A percentile compares a stretch with the other conserved stretches of the same genome.
Evolutionary conservation across 1,284 basidiomycete genomes (phyloP).

Genomic region (Sphagnurus paluster): DNA sequence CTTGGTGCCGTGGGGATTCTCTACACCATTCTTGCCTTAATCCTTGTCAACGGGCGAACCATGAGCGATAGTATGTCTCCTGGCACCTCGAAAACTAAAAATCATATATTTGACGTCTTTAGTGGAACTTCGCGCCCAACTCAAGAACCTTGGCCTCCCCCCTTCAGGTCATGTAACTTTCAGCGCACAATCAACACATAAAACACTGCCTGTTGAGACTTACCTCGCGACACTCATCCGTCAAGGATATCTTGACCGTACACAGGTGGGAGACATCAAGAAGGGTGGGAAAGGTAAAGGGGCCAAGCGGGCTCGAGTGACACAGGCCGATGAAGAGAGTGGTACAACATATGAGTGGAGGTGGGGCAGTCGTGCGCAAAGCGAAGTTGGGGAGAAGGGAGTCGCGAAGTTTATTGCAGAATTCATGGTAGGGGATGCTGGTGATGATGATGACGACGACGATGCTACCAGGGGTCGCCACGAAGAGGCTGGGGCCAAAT

Average conservation of each 20-base stretch:
- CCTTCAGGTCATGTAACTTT: slow-evolving; percentile 42
- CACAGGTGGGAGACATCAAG: slow-evolving; percentile 44
- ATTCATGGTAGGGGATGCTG: slow-evolving; percentile 64
- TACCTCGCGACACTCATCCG: slow-evolving; percentile 58
- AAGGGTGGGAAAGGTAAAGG: slow-evolving; percentile 35
- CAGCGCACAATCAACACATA: slow-evolving; percentile 48
- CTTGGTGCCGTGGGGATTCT: slow-evolving; percentile 63
- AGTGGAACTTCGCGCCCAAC: slow-evolving; percentile 57
- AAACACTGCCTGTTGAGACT: slow-evolving; percentile 50
- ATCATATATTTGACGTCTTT: background rate
- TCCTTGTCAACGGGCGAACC: slow-evolving; percentile 67
- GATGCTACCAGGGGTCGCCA: slow-evolving; percentile 31
- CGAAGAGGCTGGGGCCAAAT: slow-evolving; percentile 33
- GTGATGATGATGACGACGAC: slow-evolving; percentile 42
- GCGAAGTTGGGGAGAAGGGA: slow-evolving; percentile 70
- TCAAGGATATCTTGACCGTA: slow-evolving; percentile 69
- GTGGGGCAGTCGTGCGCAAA: slow-evolving; percentile 73
- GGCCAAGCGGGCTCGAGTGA: slow-evolving; percentile 55
- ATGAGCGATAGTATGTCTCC: slow-evolving; percentile 60
- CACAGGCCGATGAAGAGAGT: slow-evolving; percentile 50
- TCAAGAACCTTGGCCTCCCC: slow-evolving; percentile 63
- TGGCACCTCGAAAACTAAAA: background rate
- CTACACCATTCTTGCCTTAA: slow-evolving; percentile 68
- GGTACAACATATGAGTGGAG: slow-evolving; percentile 68
- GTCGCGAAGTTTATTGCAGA: slow-evolving; percentile 69